phyloP scores from a whole-genome alignment of 2,329 filamentous ascomycete genomes.

The Ceratocystis albifundus region DNA sequence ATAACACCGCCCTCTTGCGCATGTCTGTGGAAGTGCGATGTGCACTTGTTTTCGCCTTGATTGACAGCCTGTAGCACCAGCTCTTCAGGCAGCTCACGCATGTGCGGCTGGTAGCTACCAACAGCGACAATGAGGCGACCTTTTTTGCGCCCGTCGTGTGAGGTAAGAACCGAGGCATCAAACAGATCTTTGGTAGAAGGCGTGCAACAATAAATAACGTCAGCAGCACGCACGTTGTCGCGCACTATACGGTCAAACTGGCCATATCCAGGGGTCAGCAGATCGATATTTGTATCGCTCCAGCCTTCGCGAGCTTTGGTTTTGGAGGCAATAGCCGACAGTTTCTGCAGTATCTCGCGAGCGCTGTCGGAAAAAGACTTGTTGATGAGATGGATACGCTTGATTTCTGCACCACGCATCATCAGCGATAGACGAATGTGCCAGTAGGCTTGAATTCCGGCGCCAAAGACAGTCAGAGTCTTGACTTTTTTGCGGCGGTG shows the following conservation, averaged over 20 bases:
- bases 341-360: slow-evolving; percentile 39
- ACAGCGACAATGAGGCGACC: slow-evolving; percentile 62
- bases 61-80: slow-evolving; percentile 53
- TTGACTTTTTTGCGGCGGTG: slow-evolving; percentile 55
- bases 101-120: slow-evolving; percentile 56
- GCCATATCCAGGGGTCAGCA: slow-evolving; percentile 57
- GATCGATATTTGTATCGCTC: slow-evolving; percentile 53
- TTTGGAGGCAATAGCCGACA: slow-evolving; percentile 35
- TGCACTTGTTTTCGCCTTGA: slow-evolving; percentile 33
- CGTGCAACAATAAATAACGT: slow-evolving; percentile 83
- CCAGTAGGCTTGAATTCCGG: slow-evolving; percentile 88
- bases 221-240: slow-evolving; percentile 57
- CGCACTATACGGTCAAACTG: slow-evolving; percentile 56
- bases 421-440: slow-evolving; percentile 76
- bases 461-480: slow-evolving; percentile 73
- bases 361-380: slow-evolving; percentile 53
- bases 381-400: slow-evolving; percentile 73
- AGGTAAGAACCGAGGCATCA: slow-evolving; percentile 59
- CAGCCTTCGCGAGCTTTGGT: slow-evolving; percentile 50
- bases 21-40: slow-evolving; percentile 55
- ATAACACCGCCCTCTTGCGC: slow-evolving; percentile 53
- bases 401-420: slow-evolving; percentile 57
- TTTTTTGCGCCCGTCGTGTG: slow-evolving; percentile 55
- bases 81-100: slow-evolving; percentile 73
- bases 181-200: slow-evolving; percentile 66